Conservation (phyloP, 371 early-diverging fungal genomes). For the Rhizopus stolonifer region DNA sequence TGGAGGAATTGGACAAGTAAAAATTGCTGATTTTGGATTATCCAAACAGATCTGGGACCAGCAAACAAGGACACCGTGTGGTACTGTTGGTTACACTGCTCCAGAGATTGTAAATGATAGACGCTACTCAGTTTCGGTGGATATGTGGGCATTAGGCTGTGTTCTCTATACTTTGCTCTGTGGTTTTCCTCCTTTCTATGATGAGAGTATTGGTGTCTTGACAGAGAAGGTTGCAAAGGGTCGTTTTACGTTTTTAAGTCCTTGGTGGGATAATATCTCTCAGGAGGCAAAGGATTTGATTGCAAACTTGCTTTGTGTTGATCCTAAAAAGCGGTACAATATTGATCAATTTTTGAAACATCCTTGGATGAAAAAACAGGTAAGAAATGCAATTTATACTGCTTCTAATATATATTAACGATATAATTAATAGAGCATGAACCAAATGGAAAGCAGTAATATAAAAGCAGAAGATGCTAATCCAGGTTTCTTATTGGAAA, state of each 20-base stretch:
- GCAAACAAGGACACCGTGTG: conserved; percentile 89
- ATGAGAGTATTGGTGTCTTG: conserved; percentile 58
- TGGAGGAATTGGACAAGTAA: conserved; percentile 77
- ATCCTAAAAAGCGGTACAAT: conserved; percentile 54
- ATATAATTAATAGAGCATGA: not conserved
- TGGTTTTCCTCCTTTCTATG: conserved; percentile 91
- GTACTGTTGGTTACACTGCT: conserved; percentile 91
- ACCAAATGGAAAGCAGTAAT: not conserved
- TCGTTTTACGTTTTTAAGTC: conserved; percentile 66
- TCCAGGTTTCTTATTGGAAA: not conserved
- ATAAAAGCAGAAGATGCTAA: not conserved
- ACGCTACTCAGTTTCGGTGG: conserved; percentile 82
- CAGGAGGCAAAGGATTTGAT: conserved; percentile 75
- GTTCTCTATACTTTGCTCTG: conserved; percentile 88
- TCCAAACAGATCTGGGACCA: conserved; percentile 82
- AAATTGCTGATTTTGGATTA: conserved; percentile 87
- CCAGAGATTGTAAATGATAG: conserved; percentile 89
- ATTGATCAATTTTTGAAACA: conserved; percentile 72
- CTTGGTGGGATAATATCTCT: conserved; percentile 78
- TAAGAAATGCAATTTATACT: conserved; percentile 3
- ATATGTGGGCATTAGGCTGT: conserved; percentile 94
- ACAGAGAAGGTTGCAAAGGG: conserved; percentile 67
- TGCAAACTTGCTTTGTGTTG: conserved; percentile 57
- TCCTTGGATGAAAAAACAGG: conserved; percentile 69
- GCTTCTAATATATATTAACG: not conserved